Conservation (phyloP, 768 basidiomycete species). For the Imleria badia region DNA sequence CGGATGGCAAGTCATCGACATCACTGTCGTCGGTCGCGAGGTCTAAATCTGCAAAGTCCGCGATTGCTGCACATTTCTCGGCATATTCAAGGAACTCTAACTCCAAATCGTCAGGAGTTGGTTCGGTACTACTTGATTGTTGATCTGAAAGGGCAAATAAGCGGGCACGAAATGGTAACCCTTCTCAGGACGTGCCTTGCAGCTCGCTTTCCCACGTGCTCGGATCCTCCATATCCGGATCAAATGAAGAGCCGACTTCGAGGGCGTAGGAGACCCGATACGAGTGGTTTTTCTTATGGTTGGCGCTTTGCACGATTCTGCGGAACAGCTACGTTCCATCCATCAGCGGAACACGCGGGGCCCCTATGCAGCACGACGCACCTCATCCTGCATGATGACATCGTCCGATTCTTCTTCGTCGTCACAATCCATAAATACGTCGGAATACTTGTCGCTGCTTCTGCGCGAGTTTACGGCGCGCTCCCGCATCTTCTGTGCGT, state of each 20-base stretch:
- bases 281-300: conserved; percentile 47
- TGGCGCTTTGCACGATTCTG: conserved; percentile 59
- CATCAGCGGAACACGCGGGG: conserved; percentile 8
- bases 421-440: conserved; percentile 47
- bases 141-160: conserved; percentile 6
- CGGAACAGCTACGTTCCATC: conserved; percentile 53
- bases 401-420: conserved; percentile 62
- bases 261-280: conserved; percentile 63
- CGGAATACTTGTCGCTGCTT: conserved; percentile 50
- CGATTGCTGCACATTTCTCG: conserved; percentile 46
- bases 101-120: conserved; percentile 47
- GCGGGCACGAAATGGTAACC: background rate
- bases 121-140: conserved; percentile 13
- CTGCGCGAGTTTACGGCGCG: conserved; percentile 42
- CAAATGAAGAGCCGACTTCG: conserved; percentile 76
- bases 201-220: conserved; percentile 60
- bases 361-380: conserved; percentile 11
- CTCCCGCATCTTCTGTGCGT: conserved; percentile 55
- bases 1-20: conserved; percentile 13
- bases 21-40: conserved; percentile 20
- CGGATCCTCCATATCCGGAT: conserved; percentile 69
- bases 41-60: conserved; percentile 49
- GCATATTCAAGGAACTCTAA: conserved; percentile 62
- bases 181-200: conserved; percentile 36
- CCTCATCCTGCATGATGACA: conserved; percentile 62